Evolutionary conservation across 495 filamentous ascomycete genomes (phyloP).

Genomic region (Xylaria palmicola): DNA sequence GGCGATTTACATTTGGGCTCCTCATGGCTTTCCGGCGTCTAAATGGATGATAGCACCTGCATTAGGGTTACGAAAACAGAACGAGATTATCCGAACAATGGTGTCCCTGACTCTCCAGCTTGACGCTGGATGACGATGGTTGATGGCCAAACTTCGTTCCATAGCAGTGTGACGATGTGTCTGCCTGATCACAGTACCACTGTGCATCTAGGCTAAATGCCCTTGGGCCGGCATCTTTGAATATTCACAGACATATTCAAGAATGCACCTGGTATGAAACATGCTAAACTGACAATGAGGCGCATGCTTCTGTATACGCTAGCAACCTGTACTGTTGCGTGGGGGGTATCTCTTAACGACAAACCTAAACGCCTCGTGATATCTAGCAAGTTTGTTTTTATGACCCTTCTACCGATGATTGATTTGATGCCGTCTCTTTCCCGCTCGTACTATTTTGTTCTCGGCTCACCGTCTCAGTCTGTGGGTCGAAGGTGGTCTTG

Average conservation of each 20-base stretch:
- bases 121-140: slow-evolving; percentile 67
- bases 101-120: slow-evolving; percentile 81
- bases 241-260: background rate
- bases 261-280: background rate
- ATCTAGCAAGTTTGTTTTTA: slow-evolving; percentile 1
- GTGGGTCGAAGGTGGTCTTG: slow-evolving; percentile 32
- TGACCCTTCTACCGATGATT: background rate
- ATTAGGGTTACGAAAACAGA: slow-evolving; percentile 55
- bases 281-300: background rate
- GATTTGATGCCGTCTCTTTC: background rate
- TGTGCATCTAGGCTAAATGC: background rate
- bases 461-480: slow-evolving; percentile 8
- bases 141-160: slow-evolving; percentile 73
- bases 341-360: slow-evolving; percentile 15
- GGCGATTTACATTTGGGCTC: slow-evolving; percentile 36
- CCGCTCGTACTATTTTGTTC: background rate
- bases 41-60: slow-evolving; percentile 45
- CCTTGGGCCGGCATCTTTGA: background rate
- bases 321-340: slow-evolving; percentile 4
- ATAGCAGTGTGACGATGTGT: slow-evolving; percentile 6
- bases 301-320: background rate
- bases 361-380: slow-evolving; percentile 20
- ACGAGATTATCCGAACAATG: slow-evolving; percentile 64
- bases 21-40: slow-evolving; percentile 48
- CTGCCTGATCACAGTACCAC: background rate